Percentiles rank a stretch among this genome's conserved stretches.
These are phyloP conservation scores for Fomes fomentarius DNA, from an alignment of 1,284 basidiomycete genomes.

Conservation along the genomic window DNA sequence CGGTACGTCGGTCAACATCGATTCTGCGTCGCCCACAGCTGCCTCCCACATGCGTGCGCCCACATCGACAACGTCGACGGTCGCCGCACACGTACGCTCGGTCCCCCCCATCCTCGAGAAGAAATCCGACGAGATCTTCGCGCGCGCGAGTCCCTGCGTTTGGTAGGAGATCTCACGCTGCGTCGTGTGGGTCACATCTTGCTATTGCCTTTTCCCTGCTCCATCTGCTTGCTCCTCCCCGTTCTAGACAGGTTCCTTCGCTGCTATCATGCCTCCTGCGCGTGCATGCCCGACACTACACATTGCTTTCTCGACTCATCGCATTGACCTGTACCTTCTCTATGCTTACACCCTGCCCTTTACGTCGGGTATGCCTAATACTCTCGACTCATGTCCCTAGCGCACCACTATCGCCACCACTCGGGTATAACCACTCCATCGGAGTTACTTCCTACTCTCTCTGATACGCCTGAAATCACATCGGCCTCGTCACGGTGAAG, in stretches of 20 bases:
- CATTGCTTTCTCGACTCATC: neutral
- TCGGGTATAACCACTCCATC: too few species aligned
- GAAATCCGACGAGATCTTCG: slow-evolving; percentile 46
- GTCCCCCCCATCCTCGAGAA: slow-evolving; percentile 30
- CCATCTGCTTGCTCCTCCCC: neutral
- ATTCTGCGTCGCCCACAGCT: slow-evolving; percentile 16
- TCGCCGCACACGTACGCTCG: slow-evolving; percentile 6
- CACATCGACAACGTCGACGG: slow-evolving; percentile 27
- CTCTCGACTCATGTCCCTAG: too few species aligned
- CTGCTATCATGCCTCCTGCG: neutral
- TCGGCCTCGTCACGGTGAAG: too few species aligned
- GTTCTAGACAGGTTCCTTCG: neutral
- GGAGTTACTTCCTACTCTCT: too few species aligned
- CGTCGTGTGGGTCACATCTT: neutral
- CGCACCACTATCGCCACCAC: too few species aligned
- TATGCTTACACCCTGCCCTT: slow-evolving; percentile 5
- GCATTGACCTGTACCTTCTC: slow-evolving; percentile 2
- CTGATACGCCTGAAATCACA: too few species aligned
- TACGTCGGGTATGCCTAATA: too few species aligned
- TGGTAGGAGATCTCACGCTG: slow-evolving; percentile 41
- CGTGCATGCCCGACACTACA: neutral
- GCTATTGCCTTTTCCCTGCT: neutral
- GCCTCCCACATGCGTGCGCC: slow-evolving; percentile 30
- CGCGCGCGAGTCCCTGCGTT: slow-evolving; percentile 47
- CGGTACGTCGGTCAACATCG: slow-evolving; percentile 34